Percentiles rank a stretch among this genome's conserved stretches.
phyloP scores from a whole-genome alignment of 805 yeast genomes.

The Hanseniaspora jakobsenii region DNA sequence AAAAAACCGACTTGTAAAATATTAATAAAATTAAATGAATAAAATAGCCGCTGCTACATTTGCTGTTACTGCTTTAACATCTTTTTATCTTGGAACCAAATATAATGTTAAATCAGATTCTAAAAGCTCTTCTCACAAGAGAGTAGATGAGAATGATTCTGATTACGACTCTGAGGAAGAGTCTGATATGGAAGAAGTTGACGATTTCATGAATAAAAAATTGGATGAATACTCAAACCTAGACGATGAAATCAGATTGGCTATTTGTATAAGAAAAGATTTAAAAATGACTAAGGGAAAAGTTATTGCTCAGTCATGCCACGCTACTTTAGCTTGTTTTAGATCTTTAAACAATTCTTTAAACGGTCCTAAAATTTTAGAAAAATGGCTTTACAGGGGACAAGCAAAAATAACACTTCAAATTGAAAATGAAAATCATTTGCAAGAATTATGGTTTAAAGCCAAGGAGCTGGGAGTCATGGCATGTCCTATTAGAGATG shows the following conservation, averaged over 20 bases:
- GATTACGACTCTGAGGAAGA: slow-evolving; percentile 22
- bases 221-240: slow-evolving; percentile 50
- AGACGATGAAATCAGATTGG: slow-evolving; percentile 72
- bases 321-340: slow-evolving; percentile 89
- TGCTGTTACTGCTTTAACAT: too few relatives aligned
- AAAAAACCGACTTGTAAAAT: too few relatives aligned
- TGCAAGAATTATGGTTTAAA: slow-evolving; percentile 65
- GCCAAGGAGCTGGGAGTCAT: slow-evolving; percentile 73
- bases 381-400: slow-evolving; percentile 71
- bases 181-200: slow-evolving; percentile 32
- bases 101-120: too few relatives aligned
- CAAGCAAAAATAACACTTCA: slow-evolving; percentile 90
- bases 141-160: slow-evolving; percentile 7
- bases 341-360: slow-evolving; percentile 49
- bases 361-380: slow-evolving; percentile 46
- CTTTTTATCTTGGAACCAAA: too few relatives aligned
- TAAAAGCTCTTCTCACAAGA: too few relatives aligned
- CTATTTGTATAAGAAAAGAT: slow-evolving; percentile 76
- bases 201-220: slow-evolving; percentile 41
- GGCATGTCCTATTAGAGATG: slow-evolving; percentile 78
- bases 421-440: slow-evolving; percentile 49
- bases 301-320: slow-evolving; percentile 94
- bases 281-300: slow-evolving; percentile 89
- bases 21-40: too few relatives aligned
- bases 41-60: too few relatives aligned